These are phyloP conservation scores for Pueraria montana DNA, from an alignment of 306 rosid genomes.

Conservation along the genomic window DNA sequence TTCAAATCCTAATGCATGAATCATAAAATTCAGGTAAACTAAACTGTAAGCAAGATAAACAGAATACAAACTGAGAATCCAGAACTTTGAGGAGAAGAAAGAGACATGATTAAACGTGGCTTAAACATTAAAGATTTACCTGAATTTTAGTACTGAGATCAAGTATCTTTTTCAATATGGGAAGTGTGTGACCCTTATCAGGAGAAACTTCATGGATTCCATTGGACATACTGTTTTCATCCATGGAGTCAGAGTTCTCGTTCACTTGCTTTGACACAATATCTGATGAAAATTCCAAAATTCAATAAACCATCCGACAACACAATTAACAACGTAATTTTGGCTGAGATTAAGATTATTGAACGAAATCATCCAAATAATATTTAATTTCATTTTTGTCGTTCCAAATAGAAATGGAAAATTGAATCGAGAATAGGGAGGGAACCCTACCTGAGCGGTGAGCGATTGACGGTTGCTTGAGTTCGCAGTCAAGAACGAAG, in stretches of 20 bases:
- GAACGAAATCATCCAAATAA: neutral
- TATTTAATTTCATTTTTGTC: neutral
- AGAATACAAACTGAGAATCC: neutral
- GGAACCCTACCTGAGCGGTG: constrained; percentile 53
- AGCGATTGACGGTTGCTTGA: constrained; percentile 48
- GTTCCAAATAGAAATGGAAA: neutral
- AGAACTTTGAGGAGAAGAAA: neutral
- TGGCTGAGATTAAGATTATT: neutral
- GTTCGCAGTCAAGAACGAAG: constrained; percentile 50
- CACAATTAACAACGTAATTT: neutral
- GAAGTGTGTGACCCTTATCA: constrained; percentile 75
- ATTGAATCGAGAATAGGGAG: neutral
- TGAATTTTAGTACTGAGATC: constrained; percentile 68
- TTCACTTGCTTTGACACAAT: constrained; percentile 46
- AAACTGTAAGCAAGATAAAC: neutral
- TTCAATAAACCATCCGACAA: neutral
- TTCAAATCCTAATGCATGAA: constrained; percentile 73
- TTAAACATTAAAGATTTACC: constrained; percentile 61
- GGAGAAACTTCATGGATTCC: constrained; percentile 69
- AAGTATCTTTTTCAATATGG: constrained; percentile 77
- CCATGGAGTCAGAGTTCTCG: constrained; percentile 55
- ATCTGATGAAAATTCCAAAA: constrained; percentile 45
- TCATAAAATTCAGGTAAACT: constrained; percentile 29
- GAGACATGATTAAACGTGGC: neutral
- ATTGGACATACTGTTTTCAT: constrained; percentile 57